phyloP scores from a whole-genome alignment of 306 rosid species.

The Dryas octopetala region DNA sequence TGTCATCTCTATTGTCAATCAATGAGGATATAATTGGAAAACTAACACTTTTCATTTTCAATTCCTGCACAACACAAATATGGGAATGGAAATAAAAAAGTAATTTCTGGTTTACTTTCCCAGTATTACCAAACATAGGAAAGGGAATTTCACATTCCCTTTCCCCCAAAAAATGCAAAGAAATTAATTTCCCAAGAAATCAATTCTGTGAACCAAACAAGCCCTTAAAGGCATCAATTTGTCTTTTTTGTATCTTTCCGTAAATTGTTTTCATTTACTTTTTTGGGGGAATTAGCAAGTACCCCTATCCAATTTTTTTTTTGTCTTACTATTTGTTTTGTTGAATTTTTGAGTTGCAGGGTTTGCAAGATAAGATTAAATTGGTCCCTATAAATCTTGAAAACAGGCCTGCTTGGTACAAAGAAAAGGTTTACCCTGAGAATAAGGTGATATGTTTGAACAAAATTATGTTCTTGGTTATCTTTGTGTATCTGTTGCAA shows the following conservation, averaged over 20 bases:
- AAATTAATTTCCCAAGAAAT: no score
- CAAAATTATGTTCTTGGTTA: not conserved
- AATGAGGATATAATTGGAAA: no score
- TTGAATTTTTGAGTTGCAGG: conserved; percentile 40
- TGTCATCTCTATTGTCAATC: no score
- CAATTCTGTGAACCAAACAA: no score
- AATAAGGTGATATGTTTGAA: conserved; percentile 44
- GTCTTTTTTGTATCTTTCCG: not conserved
- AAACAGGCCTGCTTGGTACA: conserved; percentile 80
- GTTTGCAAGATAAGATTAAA: conserved; percentile 64
- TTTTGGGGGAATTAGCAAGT: not conserved
- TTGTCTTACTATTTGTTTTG: not conserved
- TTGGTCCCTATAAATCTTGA: conserved; percentile 61
- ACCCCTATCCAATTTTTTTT: not conserved
- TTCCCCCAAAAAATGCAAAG: no score
- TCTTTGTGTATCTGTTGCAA: not conserved
- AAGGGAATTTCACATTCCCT: no score
- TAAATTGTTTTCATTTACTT: not conserved
- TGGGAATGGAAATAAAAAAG: no score
- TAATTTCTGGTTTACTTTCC: no score
- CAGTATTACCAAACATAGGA: no score
- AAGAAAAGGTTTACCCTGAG: conserved; percentile 69
- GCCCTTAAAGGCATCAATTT: not conserved
- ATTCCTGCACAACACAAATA: no score
- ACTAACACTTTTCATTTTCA: no score